Base-by-base conservation (phyloP, 768 basidiomycete genomes). In the Trametes cubensis region DNA sequence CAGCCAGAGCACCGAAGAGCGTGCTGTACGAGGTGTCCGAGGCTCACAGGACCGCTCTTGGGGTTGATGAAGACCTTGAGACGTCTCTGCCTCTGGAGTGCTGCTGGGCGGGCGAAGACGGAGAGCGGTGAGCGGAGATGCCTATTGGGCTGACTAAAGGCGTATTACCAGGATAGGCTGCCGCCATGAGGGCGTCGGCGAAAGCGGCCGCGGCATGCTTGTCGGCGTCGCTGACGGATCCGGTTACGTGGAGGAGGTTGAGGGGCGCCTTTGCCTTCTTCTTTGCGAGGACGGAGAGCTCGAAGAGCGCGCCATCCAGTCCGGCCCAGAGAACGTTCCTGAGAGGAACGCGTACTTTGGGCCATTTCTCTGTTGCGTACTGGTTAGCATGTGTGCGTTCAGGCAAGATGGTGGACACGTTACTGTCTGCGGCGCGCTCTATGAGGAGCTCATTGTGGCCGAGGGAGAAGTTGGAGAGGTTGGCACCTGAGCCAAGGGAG, bases 21-120 rank as follows among this genome's bases (percentile, higher is more conserved):
- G 34, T 34, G 6, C 59, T 56, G 50, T 55, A 6, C n/a, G 39
- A 40, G 30, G 38, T 42, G 18, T 46, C 13, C 50, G 18, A 6
- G 21, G 21, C 87, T 30, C 70, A 92, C 92, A 21, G 79, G 80
- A n/a, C 94, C 94, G 53, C 93, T 86, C 58, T 81, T 75, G 10
- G 94, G 94, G 72, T 95, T 95, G 41, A 95, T 79, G 45, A 95
- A 70, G 8, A 94, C 81, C 63, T 85, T 84, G 30, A 95, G 70
- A 20, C 78, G 75, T 48, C 87, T 80, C 52, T 77, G 72, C 21
- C 80, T 84, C 66, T 81, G 81, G n/a, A 83, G 72, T 44, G 83
- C 89, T 80, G 4, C 34, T 34, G 34, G 34, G 34, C 34, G 34
- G 34, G 34, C 34, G 10, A 11, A 34, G 6, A 11, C 34, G 6